Base-by-base conservation (phyloP, 2,329 filamentous ascomycete genomes). In the Didymella exigua region DNA sequence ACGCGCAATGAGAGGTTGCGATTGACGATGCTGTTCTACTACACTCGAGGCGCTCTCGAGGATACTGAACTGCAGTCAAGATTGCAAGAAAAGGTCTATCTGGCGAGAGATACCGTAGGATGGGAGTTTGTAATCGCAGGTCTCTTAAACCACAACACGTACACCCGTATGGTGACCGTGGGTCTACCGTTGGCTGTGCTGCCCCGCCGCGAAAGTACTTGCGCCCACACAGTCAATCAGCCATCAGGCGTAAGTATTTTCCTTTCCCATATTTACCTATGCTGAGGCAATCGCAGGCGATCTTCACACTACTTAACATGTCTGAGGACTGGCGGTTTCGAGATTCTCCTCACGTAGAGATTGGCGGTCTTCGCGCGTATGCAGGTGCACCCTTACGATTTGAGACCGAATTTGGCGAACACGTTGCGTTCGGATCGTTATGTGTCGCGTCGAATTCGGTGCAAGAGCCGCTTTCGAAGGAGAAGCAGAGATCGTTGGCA, bases 121-220 rank as follows among this genome's bases (percentile, higher is more conserved):
- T 81, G 79, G 78, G 78, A 81, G 8, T 78, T 74, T 49, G 78
- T 73, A n/a, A 75, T 80, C 16, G 69, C 79, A 5, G 79, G 79
- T 2, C 61, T 81, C 3, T 66, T 81, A 4, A 75, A 78, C 23
- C 69, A 77, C 54, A 74, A 79, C 40, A 71, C 75, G 27, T 81
- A 76, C 58, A 77, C 74, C 4, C 75, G 79, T 13, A 54, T 81
- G 21, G 78, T 74, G 2, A 76, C 78, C 0, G 70, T 75, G 1
- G 77, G 77, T 2, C 63, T 81, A 4, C 71, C 76, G 0, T 60
- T 80, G 0, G 76, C 72, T 14, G 69, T 78, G 8, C 56, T 81
- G 3, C 79, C 79, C 0, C 76, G 79, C 5, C 74, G 78, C 7
- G 79, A 81, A 56, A 78, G 73, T 10, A 72, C 76, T 0, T 81